Evolutionary conservation across 2,329 filamentous ascomycete genomes (phyloP), one percentile per base, ranked within the genome.

Genomic region (Talaromyces sp.): DNA sequence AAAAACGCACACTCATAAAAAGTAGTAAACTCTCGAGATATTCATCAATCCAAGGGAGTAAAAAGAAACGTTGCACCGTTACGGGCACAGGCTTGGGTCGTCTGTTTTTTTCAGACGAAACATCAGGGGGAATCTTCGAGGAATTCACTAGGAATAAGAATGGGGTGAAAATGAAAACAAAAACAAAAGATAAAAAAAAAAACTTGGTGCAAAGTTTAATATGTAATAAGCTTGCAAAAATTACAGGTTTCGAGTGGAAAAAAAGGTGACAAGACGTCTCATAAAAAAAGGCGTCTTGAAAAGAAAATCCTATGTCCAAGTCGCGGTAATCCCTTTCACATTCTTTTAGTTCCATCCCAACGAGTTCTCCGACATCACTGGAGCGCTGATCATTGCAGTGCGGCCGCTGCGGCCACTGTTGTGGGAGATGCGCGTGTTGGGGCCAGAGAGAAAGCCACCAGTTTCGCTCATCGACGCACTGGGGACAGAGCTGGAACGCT

Each of bases 361-460:
- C 56, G 91, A 96, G 82, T 97, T 97, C 80, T 95, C 92, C 3
- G 92, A 89, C 75, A 92, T 92, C 64, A 96, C 89, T 3, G 92
- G 92, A 35, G 91, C 90, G 63, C 90, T 95, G 73, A 97, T 96
- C 75, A 88, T 85, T 69, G 86, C 83, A 58, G 86, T 87, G 63
- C 87, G 79, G 59, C 85, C 81, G 65, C 82, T 88, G 62, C 86
- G 84, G 65, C 88, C 89, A 72, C 89, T 92, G 66, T 83, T 85
- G 58, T 88, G 85, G 68, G 85, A 79, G 59, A 74, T 75, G 55
- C 75, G 72, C 72, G 60, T 74, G 73, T 65, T 74, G 50, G 68
- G 63, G 61, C 65, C 72, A 56, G 65, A 68, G 56, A 74, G 66
- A 31, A 70, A 32, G 11, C 72, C 69, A 61, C 77, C 75, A 48